Percentiles rank a stretch among this genome's conserved stretches.
These are phyloP conservation scores for Aspergillus texensis DNA, from an alignment of 2,329 filamentous ascomycete species.

Conservation along the genomic window DNA sequence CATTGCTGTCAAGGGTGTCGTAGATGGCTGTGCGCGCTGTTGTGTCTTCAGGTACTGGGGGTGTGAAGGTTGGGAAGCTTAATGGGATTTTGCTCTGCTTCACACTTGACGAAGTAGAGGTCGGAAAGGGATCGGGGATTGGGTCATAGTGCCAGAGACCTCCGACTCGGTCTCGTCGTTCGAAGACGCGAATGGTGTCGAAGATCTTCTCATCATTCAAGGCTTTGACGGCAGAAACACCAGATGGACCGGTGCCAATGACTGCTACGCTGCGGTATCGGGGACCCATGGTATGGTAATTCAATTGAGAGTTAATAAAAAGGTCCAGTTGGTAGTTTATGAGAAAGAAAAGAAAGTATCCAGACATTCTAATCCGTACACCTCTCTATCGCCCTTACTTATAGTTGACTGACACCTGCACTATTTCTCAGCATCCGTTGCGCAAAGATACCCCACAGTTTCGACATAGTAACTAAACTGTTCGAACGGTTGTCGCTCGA, in stretches of 20 bases:
- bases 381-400: neutral
- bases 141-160: constrained; percentile 37
- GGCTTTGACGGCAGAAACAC: constrained; percentile 31
- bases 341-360: neutral
- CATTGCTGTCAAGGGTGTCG: constrained; percentile 31
- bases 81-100: constrained; percentile 15
- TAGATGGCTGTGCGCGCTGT: constrained; percentile 30
- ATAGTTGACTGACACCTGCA: neutral
- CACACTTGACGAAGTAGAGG: neutral
- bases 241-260: constrained; percentile 34
- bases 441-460: neutral
- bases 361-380: neutral
- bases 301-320: neutral
- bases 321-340: neutral
- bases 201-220: constrained; percentile 36
- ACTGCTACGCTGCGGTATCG: constrained; percentile 3
- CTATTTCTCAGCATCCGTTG: neutral
- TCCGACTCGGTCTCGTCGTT: constrained; percentile 33
- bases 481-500: neutral
- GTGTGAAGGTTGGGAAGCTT: constrained; percentile 21
- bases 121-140: constrained; percentile 28
- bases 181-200: constrained; percentile 35
- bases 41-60: constrained; percentile 21
- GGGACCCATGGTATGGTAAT: neutral
- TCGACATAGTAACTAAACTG: neutral